Evolutionary conservation across 1,284 basidiomycete genomes (phyloP).

Genomic region (Ustilago bromivora): DNA sequence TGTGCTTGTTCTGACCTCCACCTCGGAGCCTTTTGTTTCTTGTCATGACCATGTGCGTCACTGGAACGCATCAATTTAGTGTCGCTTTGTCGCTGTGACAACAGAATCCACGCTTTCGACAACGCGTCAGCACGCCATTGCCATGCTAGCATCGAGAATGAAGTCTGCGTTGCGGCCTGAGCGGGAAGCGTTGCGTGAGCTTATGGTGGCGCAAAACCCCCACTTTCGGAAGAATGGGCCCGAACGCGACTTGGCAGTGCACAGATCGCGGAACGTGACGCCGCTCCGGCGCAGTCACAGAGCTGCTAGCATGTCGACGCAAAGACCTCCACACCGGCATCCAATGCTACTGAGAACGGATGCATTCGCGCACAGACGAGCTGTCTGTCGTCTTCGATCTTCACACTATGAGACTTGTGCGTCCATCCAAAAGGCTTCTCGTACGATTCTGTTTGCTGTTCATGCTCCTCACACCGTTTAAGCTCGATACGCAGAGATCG

Average conservation of each 20-base stretch:
- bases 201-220: background rate
- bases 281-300: background rate
- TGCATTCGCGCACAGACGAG: background rate
- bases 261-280: conserved; percentile 1
- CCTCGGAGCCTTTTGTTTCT: conserved; percentile 8
- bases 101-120: background rate
- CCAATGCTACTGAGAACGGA: background rate
- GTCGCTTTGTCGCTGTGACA: conserved; percentile 4
- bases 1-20: background rate
- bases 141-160: background rate
- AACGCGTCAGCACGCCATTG: conserved; percentile 1
- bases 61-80: background rate
- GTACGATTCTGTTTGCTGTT: background rate
- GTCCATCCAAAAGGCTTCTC: background rate
- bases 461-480: background rate
- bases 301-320: background rate
- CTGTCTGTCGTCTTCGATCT: background rate
- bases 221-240: background rate
- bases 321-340: background rate
- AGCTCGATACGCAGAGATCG: background rate
- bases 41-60: background rate
- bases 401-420: background rate
- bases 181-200: background rate
- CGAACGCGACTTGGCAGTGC: background rate
- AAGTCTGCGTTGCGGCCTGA: background rate